These are phyloP conservation scores for Falciphora oryzae DNA, from an alignment of 2,329 filamentous ascomycete species.

Conservation along the genomic window DNA sequence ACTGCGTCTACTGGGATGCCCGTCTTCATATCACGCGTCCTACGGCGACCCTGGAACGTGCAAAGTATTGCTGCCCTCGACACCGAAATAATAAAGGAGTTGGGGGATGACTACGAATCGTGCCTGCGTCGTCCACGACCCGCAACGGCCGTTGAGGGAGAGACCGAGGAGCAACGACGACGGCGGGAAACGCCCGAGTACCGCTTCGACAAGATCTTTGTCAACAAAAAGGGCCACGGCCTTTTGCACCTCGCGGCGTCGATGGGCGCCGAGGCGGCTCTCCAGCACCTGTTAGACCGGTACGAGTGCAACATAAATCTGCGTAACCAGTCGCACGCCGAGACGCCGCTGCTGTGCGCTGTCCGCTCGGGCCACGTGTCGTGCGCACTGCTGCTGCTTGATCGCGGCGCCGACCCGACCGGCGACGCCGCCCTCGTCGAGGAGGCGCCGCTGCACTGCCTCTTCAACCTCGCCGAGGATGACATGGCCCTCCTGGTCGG, in stretches of 20 bases:
- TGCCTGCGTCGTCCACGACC: conserved; percentile 9
- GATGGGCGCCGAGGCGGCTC: conserved; percentile 7
- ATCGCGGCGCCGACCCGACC: conserved; percentile 14
- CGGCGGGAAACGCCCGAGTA: neutral
- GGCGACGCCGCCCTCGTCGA: conserved; percentile 11
- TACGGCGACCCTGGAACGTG: conserved; percentile 11
- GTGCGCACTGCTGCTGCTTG: conserved; percentile 11
- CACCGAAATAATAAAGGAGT: conserved; percentile 11
- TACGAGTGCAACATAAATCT: conserved; percentile 15
- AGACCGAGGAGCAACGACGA: neutral
- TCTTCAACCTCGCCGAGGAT: conserved; percentile 10
- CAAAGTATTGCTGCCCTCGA: conserved; percentile 11
- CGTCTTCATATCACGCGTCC: conserved; percentile 11
- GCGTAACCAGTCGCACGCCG: conserved; percentile 12
- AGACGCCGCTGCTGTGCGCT: conserved; percentile 14
- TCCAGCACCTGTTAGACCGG: conserved; percentile 10
- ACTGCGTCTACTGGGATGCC: conserved; percentile 15
- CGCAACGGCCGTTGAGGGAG: neutral
- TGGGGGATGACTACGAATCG: conserved; percentile 9
- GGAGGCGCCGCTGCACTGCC: conserved; percentile 15
- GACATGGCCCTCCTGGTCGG: conserved; percentile 13
- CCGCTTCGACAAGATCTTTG: conserved; percentile 15
- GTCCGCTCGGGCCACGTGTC: conserved; percentile 11
- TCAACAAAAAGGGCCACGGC: conserved; percentile 15
- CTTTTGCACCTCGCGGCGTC: conserved; percentile 14